Base-by-base conservation (phyloP, 805 yeast genomes). In the Schwanniomyces pseudopolymorphus region DNA sequence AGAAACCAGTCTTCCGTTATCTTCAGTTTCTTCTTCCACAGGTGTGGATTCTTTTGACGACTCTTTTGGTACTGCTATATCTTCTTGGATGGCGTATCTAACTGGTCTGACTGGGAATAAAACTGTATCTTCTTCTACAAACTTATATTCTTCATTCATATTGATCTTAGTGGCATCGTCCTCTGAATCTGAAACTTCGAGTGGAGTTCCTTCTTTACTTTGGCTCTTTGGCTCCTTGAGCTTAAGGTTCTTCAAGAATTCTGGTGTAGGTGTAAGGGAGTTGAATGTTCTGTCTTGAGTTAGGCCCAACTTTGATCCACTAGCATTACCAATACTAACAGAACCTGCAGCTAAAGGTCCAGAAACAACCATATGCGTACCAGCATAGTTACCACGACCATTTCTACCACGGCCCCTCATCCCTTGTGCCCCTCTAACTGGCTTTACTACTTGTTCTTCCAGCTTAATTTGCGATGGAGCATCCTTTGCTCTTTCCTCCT, bases 401-500 rank as follows among this genome's bases (percentile, higher is more conserved):
- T 78, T 74, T 44, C 76, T 54, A 10, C 66, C 65, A 47, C 74
- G 56, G 17, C 72, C 68, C 37, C 73, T 56, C 19, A 44, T 37
- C n/a, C 61, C 48, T 9, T 70, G 66, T 21, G 72, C 51, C 7
- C 69, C 67, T 39, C 72, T 44, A 1, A 49, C 45, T 42, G 67
- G 39, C 37, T 59, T 26, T 48, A 59, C 48, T 43, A 42, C 42
- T 56, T 49, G 50, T 46, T 55, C 55, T 46, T 69, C 74, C 21
- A 54, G 70, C 48, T 75, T 68, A 52, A 73, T 77, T 41, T 55
- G 56, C 5, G 54, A 59, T 4, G 90, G 89, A 0, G 90, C 91
- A 45, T 80, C 79, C 22, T 87, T 83, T 19, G 83, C 96, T 62
- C 96, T 74, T 55, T 89, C 96, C 55, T 87, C 91, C 55, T 88